Evolutionary conservation across 495 filamentous ascomycete species (phyloP).

Genomic region (Bacidia rubella): DNA sequence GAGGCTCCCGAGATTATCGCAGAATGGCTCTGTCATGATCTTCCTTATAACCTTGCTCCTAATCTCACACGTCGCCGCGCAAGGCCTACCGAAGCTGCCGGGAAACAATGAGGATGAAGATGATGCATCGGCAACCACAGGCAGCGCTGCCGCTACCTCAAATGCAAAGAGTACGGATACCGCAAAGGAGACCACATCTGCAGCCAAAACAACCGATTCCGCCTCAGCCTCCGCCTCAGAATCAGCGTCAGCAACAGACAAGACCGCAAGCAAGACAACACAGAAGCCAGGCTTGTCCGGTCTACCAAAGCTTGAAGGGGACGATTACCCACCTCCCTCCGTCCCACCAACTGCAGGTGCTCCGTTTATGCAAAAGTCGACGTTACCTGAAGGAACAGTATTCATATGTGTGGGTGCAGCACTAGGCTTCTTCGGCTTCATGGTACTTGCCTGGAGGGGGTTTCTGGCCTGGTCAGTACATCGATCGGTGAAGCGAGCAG

Average conservation of each 20-base stretch:
- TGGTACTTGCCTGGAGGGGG: slow-evolving; percentile 74
- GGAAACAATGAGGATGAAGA: background rate
- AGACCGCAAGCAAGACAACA: slow-evolving; percentile 16
- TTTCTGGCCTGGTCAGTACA: slow-evolving; percentile 87
- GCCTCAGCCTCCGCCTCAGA: slow-evolving; percentile 8
- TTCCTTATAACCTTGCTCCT: slow-evolving; percentile 16
- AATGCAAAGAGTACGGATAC: slow-evolving; percentile 6
- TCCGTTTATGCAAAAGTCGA: slow-evolving; percentile 92
- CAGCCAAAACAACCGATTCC: slow-evolving; percentile 20
- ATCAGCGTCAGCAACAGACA: slow-evolving; percentile 13
- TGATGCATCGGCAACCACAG: slow-evolving; percentile 1
- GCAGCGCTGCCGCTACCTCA: slow-evolving; percentile 4
- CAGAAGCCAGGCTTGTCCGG: slow-evolving; percentile 12
- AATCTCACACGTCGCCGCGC: slow-evolving; percentile 13
- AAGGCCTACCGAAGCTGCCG: slow-evolving; percentile 12
- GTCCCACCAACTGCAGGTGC: slow-evolving; percentile 74
- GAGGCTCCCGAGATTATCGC: slow-evolving; percentile 13
- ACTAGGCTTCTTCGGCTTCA: slow-evolving; percentile 65
- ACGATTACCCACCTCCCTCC: slow-evolving; percentile 45
- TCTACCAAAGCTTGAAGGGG: slow-evolving; percentile 23
- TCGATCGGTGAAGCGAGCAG: slow-evolving; percentile 69
- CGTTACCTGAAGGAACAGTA: slow-evolving; percentile 81
- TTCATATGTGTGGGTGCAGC: slow-evolving; percentile 90
- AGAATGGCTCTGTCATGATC: slow-evolving; percentile 4
- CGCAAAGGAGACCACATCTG: slow-evolving; percentile 13